These are phyloP conservation scores for Cucurbita moschata DNA, from an alignment of 306 rosid species.

Conservation along the genomic window DNA sequence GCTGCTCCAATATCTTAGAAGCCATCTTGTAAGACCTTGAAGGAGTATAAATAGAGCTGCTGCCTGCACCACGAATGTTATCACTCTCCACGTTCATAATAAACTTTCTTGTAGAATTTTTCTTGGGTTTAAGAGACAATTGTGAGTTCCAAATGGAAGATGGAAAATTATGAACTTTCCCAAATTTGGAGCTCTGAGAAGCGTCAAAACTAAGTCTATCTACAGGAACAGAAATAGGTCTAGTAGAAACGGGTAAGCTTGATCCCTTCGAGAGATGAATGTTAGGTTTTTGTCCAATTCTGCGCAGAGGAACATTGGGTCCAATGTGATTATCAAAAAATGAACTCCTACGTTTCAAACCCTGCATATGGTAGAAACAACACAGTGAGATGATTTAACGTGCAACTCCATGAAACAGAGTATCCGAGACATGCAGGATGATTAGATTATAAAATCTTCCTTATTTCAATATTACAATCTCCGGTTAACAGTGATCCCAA, in stretches of 20 bases:
- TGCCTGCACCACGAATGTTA: constrained; percentile 18
- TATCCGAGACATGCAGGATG: not conserved
- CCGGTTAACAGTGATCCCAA: constrained; percentile 29
- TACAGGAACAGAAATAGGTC: constrained; percentile 22
- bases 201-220: constrained; percentile 19
- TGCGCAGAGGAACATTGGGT: constrained; percentile 59
- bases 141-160: constrained; percentile 30
- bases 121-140: constrained; percentile 22
- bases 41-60: constrained; percentile 17
- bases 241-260: constrained; percentile 25
- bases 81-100: constrained; percentile 28
- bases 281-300: constrained; percentile 57
- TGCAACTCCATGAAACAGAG: not conserved
- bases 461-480: not conserved
- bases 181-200: constrained; percentile 11
- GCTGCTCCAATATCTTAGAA: constrained; percentile 63
- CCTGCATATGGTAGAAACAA: constrained; percentile 24
- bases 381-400: not conserved
- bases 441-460: not conserved
- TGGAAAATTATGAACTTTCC: constrained; percentile 15
- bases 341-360: constrained; percentile 48
- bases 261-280: constrained; percentile 45
- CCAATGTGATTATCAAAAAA: constrained; percentile 54
- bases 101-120: constrained; percentile 16
- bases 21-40: constrained; percentile 62